A percentile compares a stretch with the other conserved stretches of the same genome.
Conservation (phyloP, 2,329 filamentous ascomycete genomes). For the Cryphonectria nitschkei region DNA sequence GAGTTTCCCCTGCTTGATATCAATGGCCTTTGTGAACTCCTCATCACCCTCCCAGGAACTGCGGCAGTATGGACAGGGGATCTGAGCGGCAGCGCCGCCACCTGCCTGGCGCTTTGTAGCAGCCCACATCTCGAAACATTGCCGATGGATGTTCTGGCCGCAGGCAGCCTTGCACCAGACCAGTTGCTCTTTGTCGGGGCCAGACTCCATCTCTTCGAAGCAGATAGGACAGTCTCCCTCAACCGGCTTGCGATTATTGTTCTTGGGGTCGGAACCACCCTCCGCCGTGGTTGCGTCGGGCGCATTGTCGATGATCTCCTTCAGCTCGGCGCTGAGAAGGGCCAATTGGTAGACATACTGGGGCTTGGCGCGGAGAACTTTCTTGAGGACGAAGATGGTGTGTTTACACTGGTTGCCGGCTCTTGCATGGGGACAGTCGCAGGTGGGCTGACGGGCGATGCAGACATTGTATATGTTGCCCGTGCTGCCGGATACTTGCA, state of each 20-base stretch:
- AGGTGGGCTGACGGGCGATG: constrained; percentile 55
- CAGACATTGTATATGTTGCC: constrained; percentile 67
- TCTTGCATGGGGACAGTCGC: constrained; percentile 58
- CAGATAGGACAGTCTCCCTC: constrained; percentile 63
- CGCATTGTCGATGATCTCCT: constrained; percentile 58
- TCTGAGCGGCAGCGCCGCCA: constrained; percentile 35
- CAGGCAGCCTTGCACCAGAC: constrained; percentile 58
- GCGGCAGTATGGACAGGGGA: constrained; percentile 66
- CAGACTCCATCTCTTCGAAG: constrained; percentile 49
- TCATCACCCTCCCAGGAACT: constrained; percentile 57
- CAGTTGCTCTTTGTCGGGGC: constrained; percentile 40
- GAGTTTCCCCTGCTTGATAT: constrained; percentile 37
- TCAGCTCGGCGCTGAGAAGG: constrained; percentile 61
- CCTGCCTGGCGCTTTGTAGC: constrained; percentile 45
- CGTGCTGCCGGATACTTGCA: constrained; percentile 65
- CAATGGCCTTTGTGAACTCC: constrained; percentile 47
- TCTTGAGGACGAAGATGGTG: constrained; percentile 61
- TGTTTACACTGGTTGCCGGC: constrained; percentile 68
- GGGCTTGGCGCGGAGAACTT: constrained; percentile 60
- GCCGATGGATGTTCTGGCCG: constrained; percentile 58
- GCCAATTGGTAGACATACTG: constrained; percentile 65
- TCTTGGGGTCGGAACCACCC: constrained; percentile 31
- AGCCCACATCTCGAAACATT: constrained; percentile 60
- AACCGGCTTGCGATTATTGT: constrained; percentile 50
- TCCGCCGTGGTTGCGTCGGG: constrained; percentile 50